Conservation (phyloP, 768 basidiomycete genomes). For the Rhizopogon sp. region DNA sequence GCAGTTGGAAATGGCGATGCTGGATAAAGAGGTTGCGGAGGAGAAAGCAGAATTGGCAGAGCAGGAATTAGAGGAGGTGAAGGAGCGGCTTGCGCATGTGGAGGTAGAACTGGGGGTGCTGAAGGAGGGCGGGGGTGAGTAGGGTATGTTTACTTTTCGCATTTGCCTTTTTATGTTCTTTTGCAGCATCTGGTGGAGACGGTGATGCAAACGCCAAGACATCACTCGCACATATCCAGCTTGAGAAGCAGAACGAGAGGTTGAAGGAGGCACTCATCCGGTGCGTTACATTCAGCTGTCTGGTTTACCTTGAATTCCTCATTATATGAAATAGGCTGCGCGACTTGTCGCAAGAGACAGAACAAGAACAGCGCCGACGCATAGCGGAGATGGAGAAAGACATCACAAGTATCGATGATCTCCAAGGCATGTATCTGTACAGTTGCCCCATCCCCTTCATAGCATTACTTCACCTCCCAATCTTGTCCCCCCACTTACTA, state of each 20-base stretch:
- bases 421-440: slow-evolving; percentile 56
- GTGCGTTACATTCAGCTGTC: slow-evolving; percentile 31
- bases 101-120: slow-evolving; percentile 84
- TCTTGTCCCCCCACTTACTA: background rate
- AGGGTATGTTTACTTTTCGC: background rate
- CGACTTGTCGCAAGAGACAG: slow-evolving; percentile 84
- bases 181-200: slow-evolving; percentile 20
- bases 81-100: slow-evolving; percentile 69
- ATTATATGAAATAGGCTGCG: slow-evolving; percentile 52
- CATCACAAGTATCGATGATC: slow-evolving; percentile 66
- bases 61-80: slow-evolving; percentile 70
- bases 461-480: background rate
- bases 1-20: slow-evolving; percentile 89
- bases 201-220: slow-evolving; percentile 39
- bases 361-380: slow-evolving; percentile 74
- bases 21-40: slow-evolving; percentile 97
- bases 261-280: slow-evolving; percentile 91
- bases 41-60: slow-evolving; percentile 83
- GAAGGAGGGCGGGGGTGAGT: slow-evolving; percentile 46
- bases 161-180: slow-evolving; percentile 2
- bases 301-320: background rate
- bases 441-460: background rate
- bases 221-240: slow-evolving; percentile 71
- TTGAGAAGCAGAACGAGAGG: slow-evolving; percentile 95
- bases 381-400: slow-evolving; percentile 92